Base-by-base conservation (phyloP, 345 rosid genomes). In the Gossypioides kirkii region DNA sequence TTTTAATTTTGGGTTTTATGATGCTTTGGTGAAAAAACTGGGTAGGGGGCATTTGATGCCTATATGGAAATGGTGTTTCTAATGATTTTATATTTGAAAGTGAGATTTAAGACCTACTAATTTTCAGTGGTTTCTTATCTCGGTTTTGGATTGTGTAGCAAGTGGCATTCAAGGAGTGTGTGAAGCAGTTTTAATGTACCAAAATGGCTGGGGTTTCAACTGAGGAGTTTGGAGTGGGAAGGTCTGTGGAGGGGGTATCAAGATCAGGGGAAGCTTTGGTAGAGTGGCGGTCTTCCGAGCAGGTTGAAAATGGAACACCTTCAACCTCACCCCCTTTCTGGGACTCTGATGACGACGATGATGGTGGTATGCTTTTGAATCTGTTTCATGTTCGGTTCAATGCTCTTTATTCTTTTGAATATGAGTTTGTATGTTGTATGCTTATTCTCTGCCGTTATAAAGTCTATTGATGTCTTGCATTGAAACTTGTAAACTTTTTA, bases 231-330 rank as follows among this genome's bases (percentile, higher is more conserved):
- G 90, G 93, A 73, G 90, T 75, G 75, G 97, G 85, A 80, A 77
- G 85, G 87, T 83, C 93, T 78, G 72, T 64, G 59, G 96, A 89
- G 78, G 93, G 90, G 65, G 80, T 78, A 81, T 86, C 83, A 7
- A 88, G 84, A 72, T 82, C 87, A 56, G 94, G 87, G 71, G 99
- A 94, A 85, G 88, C 90, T 46, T 77, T 90, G 73, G 94, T 84
- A 3, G 97, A 92, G 80, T 94, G 98, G 97, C 91, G 96, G 50
- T 94, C 97, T 8, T 94, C 97, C 60, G 96, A 88, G 83, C 97
- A 87, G 87, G 91, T 90, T 78, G 99, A 90, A 76, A 90, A 89
- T 81, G 98, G 96, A 76, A 88, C 81, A 42, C 90, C 97, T 67
- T 90, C 95, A 26, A 92, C 97, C 62, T 88, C 97, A 2, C 97